Evolutionary conservation across 192 early-diverging fungal genomes (phyloP).

Genomic region (Nowakowskiella sp.): DNA sequence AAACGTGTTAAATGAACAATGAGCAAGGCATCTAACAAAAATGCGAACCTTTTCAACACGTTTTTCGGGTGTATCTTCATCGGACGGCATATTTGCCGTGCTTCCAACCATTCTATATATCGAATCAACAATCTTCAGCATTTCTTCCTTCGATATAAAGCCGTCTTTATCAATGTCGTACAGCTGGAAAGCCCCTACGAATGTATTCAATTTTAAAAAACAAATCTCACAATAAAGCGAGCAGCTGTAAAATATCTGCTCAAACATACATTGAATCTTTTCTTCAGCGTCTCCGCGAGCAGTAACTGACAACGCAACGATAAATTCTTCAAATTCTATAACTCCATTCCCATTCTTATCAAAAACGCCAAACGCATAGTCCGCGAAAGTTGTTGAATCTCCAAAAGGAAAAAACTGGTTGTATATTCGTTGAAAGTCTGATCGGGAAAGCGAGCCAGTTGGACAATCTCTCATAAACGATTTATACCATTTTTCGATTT

Average conservation of each 20-base stretch:
- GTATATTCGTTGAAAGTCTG: constrained; percentile 87
- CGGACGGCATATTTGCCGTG: constrained; percentile 80
- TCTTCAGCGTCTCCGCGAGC: constrained; percentile 76
- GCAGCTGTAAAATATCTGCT: not conserved
- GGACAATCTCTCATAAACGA: constrained; percentile 93
- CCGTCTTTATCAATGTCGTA: constrained; percentile 90
- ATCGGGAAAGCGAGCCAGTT: constrained; percentile 68
- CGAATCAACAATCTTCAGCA: constrained; percentile 85
- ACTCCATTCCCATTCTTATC: constrained; percentile 82
- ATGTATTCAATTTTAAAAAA: constrained; percentile 5
- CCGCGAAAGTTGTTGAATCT: constrained; percentile 79
- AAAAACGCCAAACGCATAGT: constrained; percentile 87
- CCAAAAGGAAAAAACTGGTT: constrained; percentile 98
- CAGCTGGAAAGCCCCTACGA: constrained; percentile 69
- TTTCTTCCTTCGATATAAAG: constrained; percentile 78
- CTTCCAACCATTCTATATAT: constrained; percentile 92
- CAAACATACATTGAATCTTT: constrained; percentile 67
- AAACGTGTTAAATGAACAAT: not conserved
- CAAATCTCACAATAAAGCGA: not conserved
- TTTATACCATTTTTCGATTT: constrained; percentile 94
- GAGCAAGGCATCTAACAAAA: not conserved
- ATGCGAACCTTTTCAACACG: constrained; percentile 62
- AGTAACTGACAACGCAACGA: constrained; percentile 76
- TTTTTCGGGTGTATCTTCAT: constrained; percentile 88
- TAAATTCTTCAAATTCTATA: constrained; percentile 89